These are phyloP conservation scores for Copromyces sp. DNA, from an alignment of 495 filamentous ascomycete genomes.

Conservation along the genomic window DNA sequence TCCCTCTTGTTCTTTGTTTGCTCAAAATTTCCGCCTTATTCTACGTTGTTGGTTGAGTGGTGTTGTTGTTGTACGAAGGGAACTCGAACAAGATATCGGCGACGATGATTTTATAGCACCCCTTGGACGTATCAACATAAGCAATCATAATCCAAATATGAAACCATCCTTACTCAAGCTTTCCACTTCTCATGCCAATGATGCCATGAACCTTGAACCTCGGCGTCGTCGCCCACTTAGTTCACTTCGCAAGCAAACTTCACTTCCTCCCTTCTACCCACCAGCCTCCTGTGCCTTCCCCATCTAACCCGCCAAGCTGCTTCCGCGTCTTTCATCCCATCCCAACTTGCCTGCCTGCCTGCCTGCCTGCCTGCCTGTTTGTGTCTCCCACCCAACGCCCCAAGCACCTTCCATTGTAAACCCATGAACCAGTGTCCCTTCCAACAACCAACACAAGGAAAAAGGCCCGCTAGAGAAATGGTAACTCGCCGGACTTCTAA, in stretches of 20 bases:
- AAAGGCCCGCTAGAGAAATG: conserved; percentile 23
- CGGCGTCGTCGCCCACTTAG: background rate
- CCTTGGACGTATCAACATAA: background rate
- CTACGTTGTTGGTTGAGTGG: background rate
- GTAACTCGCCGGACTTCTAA: conserved; percentile 22
- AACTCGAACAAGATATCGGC: background rate
- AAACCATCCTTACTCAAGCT: background rate
- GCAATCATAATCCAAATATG: background rate
- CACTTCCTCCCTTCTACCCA: background rate
- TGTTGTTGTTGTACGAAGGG: background rate
- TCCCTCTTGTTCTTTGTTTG: background rate
- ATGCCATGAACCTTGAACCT: background rate
- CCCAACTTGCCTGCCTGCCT: background rate
- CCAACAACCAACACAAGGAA: background rate
- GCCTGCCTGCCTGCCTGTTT: background rate
- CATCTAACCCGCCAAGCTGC: background rate
- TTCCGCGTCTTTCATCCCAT: background rate
- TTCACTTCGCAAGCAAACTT: background rate
- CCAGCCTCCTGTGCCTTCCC: no score
- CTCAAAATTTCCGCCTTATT: background rate
- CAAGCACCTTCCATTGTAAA: background rate
- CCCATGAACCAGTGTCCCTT: background rate
- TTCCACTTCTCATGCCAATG: background rate
- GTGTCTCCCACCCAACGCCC: background rate
- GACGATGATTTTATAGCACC: background rate